These are phyloP conservation scores for Lasiosphaeria hispida DNA, from an alignment of 495 filamentous ascomycete species.

Conservation along the genomic window DNA sequence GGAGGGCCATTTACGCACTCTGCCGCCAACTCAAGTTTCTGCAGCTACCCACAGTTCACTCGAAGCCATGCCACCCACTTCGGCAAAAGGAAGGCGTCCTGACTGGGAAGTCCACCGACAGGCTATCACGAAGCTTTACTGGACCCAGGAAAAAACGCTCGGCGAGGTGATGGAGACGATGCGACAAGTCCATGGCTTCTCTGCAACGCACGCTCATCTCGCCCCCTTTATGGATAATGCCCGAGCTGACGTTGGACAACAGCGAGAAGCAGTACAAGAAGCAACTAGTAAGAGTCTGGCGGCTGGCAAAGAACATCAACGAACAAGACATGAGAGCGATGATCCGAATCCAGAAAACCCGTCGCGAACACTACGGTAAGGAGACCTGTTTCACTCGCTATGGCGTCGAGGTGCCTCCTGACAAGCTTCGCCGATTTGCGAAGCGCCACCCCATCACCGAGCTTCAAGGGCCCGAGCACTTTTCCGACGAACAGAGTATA, in stretches of 20 bases:
- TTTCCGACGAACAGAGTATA: not conserved
- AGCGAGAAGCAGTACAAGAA: conserved; percentile 30
- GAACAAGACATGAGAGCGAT: conserved; percentile 24
- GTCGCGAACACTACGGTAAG: conserved; percentile 15
- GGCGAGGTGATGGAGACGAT: no score
- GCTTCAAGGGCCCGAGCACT: not conserved
- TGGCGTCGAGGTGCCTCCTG: conserved; percentile 9
- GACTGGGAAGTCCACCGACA: not conserved
- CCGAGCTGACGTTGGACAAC: not conserved
- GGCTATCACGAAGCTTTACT: not conserved
- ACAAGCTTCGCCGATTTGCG: conserved; percentile 22
- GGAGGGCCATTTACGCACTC: no score
- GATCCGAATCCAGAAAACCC: conserved; percentile 20
- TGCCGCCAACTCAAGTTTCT: no score
- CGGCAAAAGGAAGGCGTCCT: no score
- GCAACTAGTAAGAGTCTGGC: conserved; percentile 10
- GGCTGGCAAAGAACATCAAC: conserved; percentile 28
- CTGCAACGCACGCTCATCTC: conserved; percentile 20
- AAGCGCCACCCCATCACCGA: conserved; percentile 14
- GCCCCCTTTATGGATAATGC: not conserved
- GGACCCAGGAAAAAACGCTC: no score
- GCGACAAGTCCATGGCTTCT: conserved; percentile 11
- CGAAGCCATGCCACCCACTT: no score
- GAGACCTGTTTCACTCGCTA: conserved; percentile 16
- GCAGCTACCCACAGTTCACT: no score